Conservation (phyloP, 2,329 filamentous ascomycete genomes). For the Cylindrodendrum hubeiense region DNA sequence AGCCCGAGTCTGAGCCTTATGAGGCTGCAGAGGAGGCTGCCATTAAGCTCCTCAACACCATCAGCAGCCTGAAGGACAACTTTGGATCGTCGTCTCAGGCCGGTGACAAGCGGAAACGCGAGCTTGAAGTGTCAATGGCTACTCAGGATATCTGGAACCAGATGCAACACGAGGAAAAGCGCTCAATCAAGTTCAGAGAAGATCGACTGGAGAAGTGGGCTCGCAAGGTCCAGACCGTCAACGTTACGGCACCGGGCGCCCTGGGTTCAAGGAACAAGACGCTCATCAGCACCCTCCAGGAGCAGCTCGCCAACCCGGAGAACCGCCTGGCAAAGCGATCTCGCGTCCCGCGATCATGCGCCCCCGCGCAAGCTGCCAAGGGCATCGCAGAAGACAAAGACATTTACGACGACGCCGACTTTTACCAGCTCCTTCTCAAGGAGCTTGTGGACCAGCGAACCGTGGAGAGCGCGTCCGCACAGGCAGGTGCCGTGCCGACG, state of each 20-base stretch:
- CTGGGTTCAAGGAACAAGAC: slow-evolving; percentile 49
- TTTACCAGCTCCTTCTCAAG: slow-evolving; percentile 93
- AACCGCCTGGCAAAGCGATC: slow-evolving; percentile 75
- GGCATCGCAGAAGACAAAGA: slow-evolving; percentile 68
- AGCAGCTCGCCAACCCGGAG: slow-evolving; percentile 75
- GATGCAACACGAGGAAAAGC: slow-evolving; percentile 75
- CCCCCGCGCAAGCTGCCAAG: slow-evolving; percentile 74
- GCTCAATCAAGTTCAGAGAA: slow-evolving; percentile 71
- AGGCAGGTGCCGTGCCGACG: slow-evolving; percentile 61
- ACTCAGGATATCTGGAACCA: slow-evolving; percentile 78
- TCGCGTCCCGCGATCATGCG: slow-evolving; percentile 80
- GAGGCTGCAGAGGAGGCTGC: slow-evolving; percentile 88
- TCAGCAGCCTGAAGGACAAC: slow-evolving; percentile 76
- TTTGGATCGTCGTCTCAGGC: slow-evolving; percentile 64
- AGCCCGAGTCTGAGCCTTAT: slow-evolving; percentile 66
- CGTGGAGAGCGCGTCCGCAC: slow-evolving; percentile 70
- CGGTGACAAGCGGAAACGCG: slow-evolving; percentile 73
- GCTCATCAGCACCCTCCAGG: slow-evolving; percentile 75
- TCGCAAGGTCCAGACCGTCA: slow-evolving; percentile 70
- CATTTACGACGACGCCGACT: slow-evolving; percentile 94
- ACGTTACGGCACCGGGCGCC: slow-evolving; percentile 42
- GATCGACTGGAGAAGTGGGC: slow-evolving; percentile 92
- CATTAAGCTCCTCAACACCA: slow-evolving; percentile 84
- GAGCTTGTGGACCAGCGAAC: slow-evolving; percentile 92
- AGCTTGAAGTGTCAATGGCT: slow-evolving; percentile 66